Evolutionary conservation across 2,329 filamentous ascomycete species (phyloP).

Genomic region (Amauroascus verrucosus): DNA sequence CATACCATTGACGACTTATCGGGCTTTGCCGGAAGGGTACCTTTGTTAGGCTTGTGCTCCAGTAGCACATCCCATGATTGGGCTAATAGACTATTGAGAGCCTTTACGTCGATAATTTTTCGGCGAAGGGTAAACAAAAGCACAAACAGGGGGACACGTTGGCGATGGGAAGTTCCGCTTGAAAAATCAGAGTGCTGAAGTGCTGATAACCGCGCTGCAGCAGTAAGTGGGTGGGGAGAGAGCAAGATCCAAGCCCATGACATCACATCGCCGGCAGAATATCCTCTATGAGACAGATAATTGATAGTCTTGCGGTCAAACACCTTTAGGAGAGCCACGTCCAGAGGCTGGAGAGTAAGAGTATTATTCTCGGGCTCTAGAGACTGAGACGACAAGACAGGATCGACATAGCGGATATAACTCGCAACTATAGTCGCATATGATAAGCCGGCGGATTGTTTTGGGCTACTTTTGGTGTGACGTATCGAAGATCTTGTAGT

Average conservation of each 20-base stretch:
- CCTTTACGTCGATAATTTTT: constrained; percentile 30
- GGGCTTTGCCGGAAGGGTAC: neutral
- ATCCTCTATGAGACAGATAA: constrained; percentile 27
- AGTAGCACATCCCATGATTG: constrained; percentile 26
- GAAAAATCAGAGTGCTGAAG: constrained; percentile 22
- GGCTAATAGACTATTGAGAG: constrained; percentile 36
- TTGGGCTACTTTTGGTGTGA: neutral
- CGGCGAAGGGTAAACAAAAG: constrained; percentile 40
- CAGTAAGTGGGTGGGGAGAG: constrained; percentile 26
- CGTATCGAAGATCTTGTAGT: neutral
- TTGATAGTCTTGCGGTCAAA: constrained; percentile 24
- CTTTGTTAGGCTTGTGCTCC: neutral
- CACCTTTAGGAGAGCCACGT: constrained; percentile 25
- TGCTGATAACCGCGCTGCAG: constrained; percentile 29
- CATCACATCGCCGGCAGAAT: constrained; percentile 33
- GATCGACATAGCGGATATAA: constrained; percentile 30
- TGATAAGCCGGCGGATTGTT: constrained; percentile 1
- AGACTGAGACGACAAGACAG: constrained; percentile 18
- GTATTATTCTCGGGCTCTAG: neutral
- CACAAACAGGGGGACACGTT: constrained; percentile 38
- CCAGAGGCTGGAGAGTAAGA: constrained; percentile 14
- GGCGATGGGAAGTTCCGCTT: constrained; percentile 5
- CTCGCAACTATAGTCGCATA: constrained; percentile 28
- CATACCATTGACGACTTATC: neutral
- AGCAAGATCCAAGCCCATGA: constrained; percentile 41